Base-by-base conservation (phyloP, 106 monocot genomes). In the Platanthera guangdongensis region DNA sequence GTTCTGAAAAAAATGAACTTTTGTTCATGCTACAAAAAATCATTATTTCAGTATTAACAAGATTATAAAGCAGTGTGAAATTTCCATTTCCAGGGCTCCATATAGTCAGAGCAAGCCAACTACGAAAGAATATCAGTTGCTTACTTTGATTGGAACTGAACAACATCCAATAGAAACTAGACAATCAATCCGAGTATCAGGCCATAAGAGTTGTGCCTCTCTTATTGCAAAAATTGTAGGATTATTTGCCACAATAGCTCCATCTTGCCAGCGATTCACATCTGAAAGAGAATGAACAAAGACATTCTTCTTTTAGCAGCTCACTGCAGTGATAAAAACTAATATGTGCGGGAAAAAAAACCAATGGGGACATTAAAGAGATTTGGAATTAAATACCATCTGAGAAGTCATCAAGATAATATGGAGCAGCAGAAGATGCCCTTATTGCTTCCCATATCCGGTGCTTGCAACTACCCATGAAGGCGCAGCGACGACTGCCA, bases 401-500 rank as follows among this genome's bases (percentile, higher is more conserved):
- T 47, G 97, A 90, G 70, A 86, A 99, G 83, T 99, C 97, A 92
- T 94, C 97, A 80, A 99, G 94, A 86, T 99, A 99, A 78, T 99
- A 99, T 50, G 97, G 97, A 76, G 97, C 97, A 77, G 97, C 94
- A 79, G 97, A 99, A 72, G 97, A 99, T 83, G 97, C 97, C 79
- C 97, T 89, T 83, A 99, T 89, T 68, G 97, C 97, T 85, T 99
- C 79, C 97, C 97, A 99, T 79, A 93, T 87, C 2, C 57, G 91
- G 76, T 99, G 97, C 80, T 99, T 99, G 82, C 97, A 99, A 78
- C 94, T 99, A 30, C 97, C 97, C 73, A 99, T 85, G 75, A 74
- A 99, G 83, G 88, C 92, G 75, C 72, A 63, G 50, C 94, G 91
- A 15, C 79, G 82, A 51, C 25, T 73, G 74, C 91, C 82, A 84